Evolutionary conservation across 169 alveolate genomes (phyloP), one percentile per base, ranked within the genome.

Genomic region (Neospora caninum): DNA sequence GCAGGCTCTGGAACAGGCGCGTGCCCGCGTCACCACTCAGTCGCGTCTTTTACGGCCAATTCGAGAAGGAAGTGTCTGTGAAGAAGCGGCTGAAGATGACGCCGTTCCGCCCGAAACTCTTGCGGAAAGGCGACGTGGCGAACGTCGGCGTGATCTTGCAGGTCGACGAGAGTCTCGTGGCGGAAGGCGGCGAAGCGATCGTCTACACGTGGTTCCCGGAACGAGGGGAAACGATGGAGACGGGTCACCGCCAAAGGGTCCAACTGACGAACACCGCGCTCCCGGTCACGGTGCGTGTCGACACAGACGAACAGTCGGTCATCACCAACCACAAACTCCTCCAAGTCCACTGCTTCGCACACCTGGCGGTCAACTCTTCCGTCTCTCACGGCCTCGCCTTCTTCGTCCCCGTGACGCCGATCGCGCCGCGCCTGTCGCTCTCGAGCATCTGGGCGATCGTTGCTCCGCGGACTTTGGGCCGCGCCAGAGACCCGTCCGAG

Each of bases 391-490:
- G 73, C 73, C 4, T 64, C 73, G 73, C 73, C 16, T 64, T 64
- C n/a, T 7, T 29, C 34, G n/a, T 64, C 73, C 73, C 73, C n/a
- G 73, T 64, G 34, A 22, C 31, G n/a, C 73, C 73, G 31, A 64
- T 64, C 7, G 73, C 73, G 73, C 73, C 73, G 73, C 73, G 73
- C n/a, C 73, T 64, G 73, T 64, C 73, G 73, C 73, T 64, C 73
- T 64, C 73, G 34, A 64, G 73, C 73, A 22, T 64, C n/a, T 64
- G 73, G 73, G 34, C 73, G 73, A 64, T 64, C 7, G 34, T 64
- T 4, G 16, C 73, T 16, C n/a, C 73, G 4, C 73, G n/a, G 34
- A 29, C 73, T 64, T 27, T 27, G 73, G 73, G 73, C 25, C 16
- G 73, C 73, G 7, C 31, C 73, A 13, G 16, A 22, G 31, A 64